Evolutionary conservation across 768 basidiomycete genomes (phyloP).

Genomic region (Leccinum subgranulosum): DNA sequence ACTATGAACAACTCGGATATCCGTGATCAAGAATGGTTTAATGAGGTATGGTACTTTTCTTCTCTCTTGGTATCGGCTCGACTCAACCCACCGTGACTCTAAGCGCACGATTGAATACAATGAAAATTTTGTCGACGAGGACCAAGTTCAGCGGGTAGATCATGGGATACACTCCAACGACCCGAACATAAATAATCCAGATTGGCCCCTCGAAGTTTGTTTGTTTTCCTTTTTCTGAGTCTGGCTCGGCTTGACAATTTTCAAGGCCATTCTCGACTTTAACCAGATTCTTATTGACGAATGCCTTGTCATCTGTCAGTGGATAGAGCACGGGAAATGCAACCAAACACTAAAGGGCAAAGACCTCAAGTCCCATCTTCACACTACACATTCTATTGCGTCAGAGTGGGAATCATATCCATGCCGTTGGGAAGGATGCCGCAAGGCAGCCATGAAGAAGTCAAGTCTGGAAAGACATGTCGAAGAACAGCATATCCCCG

Average conservation of each 20-base stretch:
- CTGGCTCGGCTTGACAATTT: neutral
- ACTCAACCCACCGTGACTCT: neutral
- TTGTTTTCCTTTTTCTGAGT: neutral
- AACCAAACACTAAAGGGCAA: neutral
- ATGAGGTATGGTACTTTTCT: neutral
- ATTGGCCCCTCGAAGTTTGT: constrained; percentile 1
- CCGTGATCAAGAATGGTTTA: neutral
- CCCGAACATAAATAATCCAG: neutral
- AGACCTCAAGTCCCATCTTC: constrained; percentile 8
- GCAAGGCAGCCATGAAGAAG: neutral
- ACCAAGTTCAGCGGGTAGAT: neutral
- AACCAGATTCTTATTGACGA: constrained; percentile 3
- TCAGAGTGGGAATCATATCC: neutral
- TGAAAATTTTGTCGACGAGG: neutral
- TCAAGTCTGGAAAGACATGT: constrained; percentile 11
- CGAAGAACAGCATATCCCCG: constrained; percentile 9
- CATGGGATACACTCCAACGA: constrained; percentile 1
- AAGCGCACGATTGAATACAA: neutral
- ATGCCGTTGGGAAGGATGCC: constrained; percentile 11
- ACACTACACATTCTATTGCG: neutral
- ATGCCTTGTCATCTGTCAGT: neutral
- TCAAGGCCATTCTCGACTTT: constrained; percentile 5
- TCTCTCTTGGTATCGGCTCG: neutral
- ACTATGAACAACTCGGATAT: neutral
- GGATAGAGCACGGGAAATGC: constrained; percentile 6